Evolutionary conservation across 2,329 filamentous ascomycete genomes (phyloP), one percentile per base, ranked within the genome.

Genomic region (Diaporthe helianthi): DNA sequence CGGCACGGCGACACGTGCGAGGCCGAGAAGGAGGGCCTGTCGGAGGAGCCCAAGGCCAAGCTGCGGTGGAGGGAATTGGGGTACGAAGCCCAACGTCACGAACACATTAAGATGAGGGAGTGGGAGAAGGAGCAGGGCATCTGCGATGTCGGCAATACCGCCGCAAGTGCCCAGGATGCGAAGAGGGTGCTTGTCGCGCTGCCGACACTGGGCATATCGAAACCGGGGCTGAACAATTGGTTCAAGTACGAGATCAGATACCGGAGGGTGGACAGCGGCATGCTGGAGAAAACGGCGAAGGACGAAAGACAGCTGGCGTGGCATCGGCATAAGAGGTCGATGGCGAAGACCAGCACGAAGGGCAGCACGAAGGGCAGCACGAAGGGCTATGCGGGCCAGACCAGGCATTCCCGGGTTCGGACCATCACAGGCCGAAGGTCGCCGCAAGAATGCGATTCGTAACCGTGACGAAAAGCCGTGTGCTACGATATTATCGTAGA

Each of bases 231-330:
- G 26, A 80, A 84, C 52, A 73, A 83, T 33, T 86, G 83, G 84
- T 73, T 88, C 9, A 75, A 79, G 61, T 87, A 82, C 67, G 82
- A 87, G 71, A 77, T 83, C 3, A 78, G 84, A 64, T 89, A 87
- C 71, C 83, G 82, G 69, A 83, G 83, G 71, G 80, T 86, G 1
- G 86, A 88, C 69, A 74, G 75, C 9, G 74, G 74, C 0, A 74
- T 85, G 19, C 73, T 86, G 22, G 76, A 71, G 19, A 67, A 61
- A 17, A 60, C 52, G 17, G n/a, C 53, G 22, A 51, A 22, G 29
- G 24, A 58, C 3, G 71, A 67, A 55, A 41, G 44, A 13, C 58
- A 69, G 26, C n/a, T 68, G 22, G 53, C 29, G 7, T 24, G 12
- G 52, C 38, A 38, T 26, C 9, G 1, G 8, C 33, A 29, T 17